Conservation (phyloP, 805 yeast genomes). For the Saccharomycopsis olivae region DNA sequence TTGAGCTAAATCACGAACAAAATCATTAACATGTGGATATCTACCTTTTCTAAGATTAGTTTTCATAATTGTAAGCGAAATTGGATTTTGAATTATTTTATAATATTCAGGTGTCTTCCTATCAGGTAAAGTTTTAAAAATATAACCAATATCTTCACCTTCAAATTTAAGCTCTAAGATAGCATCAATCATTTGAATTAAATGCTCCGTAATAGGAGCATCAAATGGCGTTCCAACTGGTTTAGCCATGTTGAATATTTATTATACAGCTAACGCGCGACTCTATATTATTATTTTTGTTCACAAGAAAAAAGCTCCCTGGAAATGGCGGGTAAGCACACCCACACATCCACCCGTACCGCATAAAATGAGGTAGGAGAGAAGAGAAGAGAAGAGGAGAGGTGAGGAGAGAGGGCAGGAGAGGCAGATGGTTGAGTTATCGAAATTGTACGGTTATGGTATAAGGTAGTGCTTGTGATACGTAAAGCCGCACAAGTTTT, state of each 20-base stretch:
- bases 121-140: conserved; percentile 66
- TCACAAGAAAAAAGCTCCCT: too few relatives aligned
- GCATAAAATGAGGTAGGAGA: too few relatives aligned
- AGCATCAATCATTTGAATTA: conserved; percentile 1
- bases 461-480: too few relatives aligned
- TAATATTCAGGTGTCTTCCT: conserved; percentile 68
- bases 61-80: conserved; percentile 65
- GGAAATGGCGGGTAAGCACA: too few relatives aligned
- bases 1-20: conserved; percentile 69
- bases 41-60: conserved; percentile 41
- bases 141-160: conserved; percentile 38
- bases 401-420: too few relatives aligned
- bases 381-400: too few relatives aligned
- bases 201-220: not conserved
- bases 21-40: conserved; percentile 56
- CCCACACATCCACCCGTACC: too few relatives aligned
- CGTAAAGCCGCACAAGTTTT: too few relatives aligned
- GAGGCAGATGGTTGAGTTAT: too few relatives aligned
- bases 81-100: conserved; percentile 66
- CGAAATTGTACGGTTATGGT: too few relatives aligned
- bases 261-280: too few relatives aligned
- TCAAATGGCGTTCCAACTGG: conserved; percentile 5
- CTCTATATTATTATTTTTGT: too few relatives aligned
- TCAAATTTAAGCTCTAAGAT: conserved; percentile 14
- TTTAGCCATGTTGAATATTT: not conserved